Conservation (phyloP, 2,329 filamentous ascomycete genomes). For the Fusarium buxicola region DNA sequence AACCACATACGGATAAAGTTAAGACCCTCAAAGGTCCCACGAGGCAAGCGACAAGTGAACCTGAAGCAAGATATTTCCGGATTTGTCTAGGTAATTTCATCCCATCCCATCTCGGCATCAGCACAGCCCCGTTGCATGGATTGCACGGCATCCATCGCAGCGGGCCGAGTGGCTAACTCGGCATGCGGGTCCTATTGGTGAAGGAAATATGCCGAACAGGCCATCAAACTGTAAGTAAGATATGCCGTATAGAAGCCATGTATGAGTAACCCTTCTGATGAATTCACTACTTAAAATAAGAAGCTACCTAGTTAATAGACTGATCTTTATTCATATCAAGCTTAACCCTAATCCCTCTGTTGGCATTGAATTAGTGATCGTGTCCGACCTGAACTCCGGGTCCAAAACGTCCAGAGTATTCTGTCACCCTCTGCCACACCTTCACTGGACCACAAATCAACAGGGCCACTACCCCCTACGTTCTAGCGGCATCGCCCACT, state of each 20-base stretch:
- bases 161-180: conserved; percentile 33
- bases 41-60: neutral
- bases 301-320: no score
- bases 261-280: no score
- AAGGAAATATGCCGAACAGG: neutral
- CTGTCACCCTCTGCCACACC: conserved; percentile 4
- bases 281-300: no score
- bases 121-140: conserved; percentile 32
- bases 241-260: no score
- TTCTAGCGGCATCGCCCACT: conserved; percentile 15
- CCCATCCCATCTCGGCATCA: conserved; percentile 13
- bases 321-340: no score
- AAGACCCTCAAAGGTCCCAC: neutral
- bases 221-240: no score
- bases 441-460: neutral
- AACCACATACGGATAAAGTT: no score
- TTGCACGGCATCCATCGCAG: conserved; percentile 21
- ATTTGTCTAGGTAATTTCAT: neutral
- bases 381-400: no score
- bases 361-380: neutral
- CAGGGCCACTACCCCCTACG: conserved; percentile 6
- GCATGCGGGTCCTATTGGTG: conserved; percentile 3
- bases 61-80: neutral
- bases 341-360: neutral
- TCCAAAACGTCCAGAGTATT: neutral